These are phyloP conservation scores for Penicillium sp. DNA, from an alignment of 2,329 filamentous ascomycete genomes.

Conservation along the genomic window DNA sequence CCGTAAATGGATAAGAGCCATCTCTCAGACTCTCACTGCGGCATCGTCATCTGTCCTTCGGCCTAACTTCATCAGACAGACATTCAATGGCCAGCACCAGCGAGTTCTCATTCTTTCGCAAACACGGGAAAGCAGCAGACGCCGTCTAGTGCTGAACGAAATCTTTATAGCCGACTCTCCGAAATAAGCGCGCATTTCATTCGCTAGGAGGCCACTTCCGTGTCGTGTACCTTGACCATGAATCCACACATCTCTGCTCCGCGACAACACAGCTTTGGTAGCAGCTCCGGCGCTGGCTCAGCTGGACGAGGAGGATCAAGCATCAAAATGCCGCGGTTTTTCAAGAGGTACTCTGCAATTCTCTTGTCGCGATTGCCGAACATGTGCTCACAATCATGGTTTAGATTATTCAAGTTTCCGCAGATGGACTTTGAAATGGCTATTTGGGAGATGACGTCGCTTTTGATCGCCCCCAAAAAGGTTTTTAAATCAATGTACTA, in stretches of 20 bases:
- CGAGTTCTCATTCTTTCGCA: background rate
- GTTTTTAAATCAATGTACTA: slow-evolving; percentile 69
- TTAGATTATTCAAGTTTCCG: slow-evolving; percentile 64
- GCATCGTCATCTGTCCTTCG: slow-evolving; percentile 5
- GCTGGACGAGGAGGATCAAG: slow-evolving; percentile 48
- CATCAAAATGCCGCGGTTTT: slow-evolving; percentile 62
- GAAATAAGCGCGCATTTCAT: background rate
- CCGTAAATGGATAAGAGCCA: slow-evolving; percentile 3
- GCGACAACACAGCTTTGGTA: slow-evolving; percentile 55
- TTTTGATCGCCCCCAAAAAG: slow-evolving; percentile 66
- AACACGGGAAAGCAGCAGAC: background rate
- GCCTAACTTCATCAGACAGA: background rate
- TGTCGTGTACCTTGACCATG: slow-evolving; percentile 34
- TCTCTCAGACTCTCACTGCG: no score
- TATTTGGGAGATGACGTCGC: slow-evolving; percentile 67
- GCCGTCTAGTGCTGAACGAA: background rate
- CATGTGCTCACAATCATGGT: slow-evolving; percentile 11
- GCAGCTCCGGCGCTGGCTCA: slow-evolving; percentile 37
- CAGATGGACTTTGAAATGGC: slow-evolving; percentile 74
- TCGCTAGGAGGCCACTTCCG: background rate
- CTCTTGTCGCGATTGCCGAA: background rate
- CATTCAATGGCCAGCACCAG: background rate
- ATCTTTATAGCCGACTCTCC: background rate
- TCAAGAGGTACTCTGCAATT: slow-evolving; percentile 50
- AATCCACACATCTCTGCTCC: slow-evolving; percentile 60